Percentiles rank a stretch among this genome's conserved stretches.
phyloP scores from a whole-genome alignment of 768 basidiomycete genomes.

The Gelatoporia subvermispora region DNA sequence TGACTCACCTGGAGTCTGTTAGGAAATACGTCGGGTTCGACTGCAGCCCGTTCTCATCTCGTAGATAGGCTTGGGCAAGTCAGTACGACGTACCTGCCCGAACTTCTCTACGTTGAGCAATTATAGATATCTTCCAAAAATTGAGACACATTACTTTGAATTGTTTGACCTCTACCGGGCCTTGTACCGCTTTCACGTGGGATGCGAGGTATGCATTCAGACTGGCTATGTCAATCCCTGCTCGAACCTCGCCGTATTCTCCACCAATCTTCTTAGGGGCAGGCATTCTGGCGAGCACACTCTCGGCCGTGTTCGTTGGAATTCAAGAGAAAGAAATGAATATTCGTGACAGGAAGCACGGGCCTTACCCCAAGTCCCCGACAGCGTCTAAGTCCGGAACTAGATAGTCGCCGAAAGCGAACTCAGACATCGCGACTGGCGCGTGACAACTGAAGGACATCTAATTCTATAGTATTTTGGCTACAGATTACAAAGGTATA shows the following conservation, averaged over 20 bases:
- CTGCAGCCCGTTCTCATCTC: conserved; percentile 32
- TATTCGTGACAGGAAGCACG: no score
- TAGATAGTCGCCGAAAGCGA: no score
- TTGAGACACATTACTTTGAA: conserved; percentile 66
- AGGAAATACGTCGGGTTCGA: conserved; percentile 97
- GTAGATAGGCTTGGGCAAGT: neutral
- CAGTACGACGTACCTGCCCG: conserved; percentile 62
- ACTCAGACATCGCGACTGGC: no score
- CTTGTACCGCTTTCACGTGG: conserved; percentile 48
- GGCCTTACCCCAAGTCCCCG: no score
- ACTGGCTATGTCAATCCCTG: conserved; percentile 57
- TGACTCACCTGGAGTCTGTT: conserved; percentile 62
- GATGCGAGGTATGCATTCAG: conserved; percentile 63
- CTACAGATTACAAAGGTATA: no score
- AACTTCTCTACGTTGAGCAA: conserved; percentile 43
- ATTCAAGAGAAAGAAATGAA: no score
- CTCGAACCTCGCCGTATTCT: conserved; percentile 70
- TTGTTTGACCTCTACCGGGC: conserved; percentile 80
- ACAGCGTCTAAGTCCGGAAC: no score
- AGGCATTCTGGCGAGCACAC: conserved; percentile 14
- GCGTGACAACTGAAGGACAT: no score
- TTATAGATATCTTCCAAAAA: neutral
- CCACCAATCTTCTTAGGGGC: conserved; percentile 54
- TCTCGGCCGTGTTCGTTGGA: neutral
- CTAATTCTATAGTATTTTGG: no score